Conservation (phyloP, 129 eudicot species). For the Arctium minus region DNA sequence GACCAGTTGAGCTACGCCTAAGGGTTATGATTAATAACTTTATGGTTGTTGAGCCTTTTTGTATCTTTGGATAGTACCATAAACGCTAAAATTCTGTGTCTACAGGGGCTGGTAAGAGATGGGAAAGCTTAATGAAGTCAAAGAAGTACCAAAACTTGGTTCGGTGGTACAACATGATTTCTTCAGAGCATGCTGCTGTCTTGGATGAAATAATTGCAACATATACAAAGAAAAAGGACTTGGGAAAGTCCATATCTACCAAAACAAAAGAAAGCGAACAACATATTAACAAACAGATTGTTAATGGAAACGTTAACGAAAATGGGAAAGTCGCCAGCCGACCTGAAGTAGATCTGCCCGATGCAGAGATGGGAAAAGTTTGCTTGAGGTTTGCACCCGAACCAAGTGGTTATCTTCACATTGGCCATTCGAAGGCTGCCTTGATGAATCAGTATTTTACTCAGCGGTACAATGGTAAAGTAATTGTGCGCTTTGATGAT, state of each 20-base stretch:
- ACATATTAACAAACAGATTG: conserved; percentile 22
- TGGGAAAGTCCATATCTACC: conserved; percentile 32
- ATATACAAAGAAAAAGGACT: conserved; percentile 53
- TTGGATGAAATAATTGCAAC: conserved; percentile 41
- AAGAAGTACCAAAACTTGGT: conserved; percentile 69
- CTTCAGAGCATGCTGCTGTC: conserved; percentile 41
- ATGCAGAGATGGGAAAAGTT: conserved; percentile 89
- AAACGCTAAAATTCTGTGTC: background rate
- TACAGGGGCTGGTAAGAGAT: conserved; percentile 78
- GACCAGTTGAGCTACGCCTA: too few relatives aligned
- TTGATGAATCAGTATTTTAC: conserved; percentile 82
- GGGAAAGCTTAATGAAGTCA: conserved; percentile 90
- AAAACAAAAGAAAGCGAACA: conserved; percentile 46
- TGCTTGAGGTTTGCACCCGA: conserved; percentile 90
- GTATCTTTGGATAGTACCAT: background rate
- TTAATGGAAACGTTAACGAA: background rate
- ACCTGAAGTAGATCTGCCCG: conserved; percentile 77
- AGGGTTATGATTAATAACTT: background rate
- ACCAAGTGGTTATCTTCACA: conserved; percentile 95
- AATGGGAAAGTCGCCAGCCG: conserved; percentile 34
- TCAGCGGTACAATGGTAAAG: conserved; percentile 63
- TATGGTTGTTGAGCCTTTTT: background rate
- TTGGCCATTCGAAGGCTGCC: conserved; percentile 95
- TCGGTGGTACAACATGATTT: conserved; percentile 66
- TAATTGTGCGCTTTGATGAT: conserved; percentile 85